Evolutionary conservation across 441 rosid species (phyloP).

Genomic region (Rhodomyrtus psidioides): DNA sequence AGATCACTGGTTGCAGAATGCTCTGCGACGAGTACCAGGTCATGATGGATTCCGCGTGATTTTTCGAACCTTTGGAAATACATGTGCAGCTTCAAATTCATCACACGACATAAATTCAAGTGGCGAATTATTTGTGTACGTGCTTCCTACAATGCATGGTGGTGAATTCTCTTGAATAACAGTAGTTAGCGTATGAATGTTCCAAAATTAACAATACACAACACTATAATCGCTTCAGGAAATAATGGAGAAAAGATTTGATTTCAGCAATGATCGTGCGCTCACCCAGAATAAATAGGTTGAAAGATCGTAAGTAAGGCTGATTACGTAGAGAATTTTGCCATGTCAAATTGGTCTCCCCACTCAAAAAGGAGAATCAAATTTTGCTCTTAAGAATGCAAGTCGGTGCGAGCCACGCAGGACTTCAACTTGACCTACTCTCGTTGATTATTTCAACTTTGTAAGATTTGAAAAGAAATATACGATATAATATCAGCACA

Average conservation of each 20-base stretch:
- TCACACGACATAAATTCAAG: neutral
- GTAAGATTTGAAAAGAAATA: neutral
- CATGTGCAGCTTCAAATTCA: neutral
- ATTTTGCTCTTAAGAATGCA: neutral
- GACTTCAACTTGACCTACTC: neutral
- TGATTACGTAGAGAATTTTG: neutral
- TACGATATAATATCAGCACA: neutral
- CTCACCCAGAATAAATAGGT: neutral
- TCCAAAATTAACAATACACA: neutral
- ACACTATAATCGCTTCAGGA: neutral
- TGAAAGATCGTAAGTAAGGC: neutral
- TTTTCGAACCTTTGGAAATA: neutral
- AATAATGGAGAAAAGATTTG: neutral
- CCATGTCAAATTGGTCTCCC: neutral
- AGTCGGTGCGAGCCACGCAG: neutral
- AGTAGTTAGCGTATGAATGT: neutral
- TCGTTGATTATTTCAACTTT: neutral
- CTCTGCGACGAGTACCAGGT: neutral
- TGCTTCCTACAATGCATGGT: neutral
- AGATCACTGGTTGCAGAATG: neutral
- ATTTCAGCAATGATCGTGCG: neutral
- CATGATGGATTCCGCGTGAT: neutral
- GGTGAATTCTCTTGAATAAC: neutral
- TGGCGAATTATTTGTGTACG: neutral
- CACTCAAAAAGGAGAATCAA: neutral